Base-by-base conservation (phyloP, 805 yeast genomes). In the Metschnikowia rubicola region DNA sequence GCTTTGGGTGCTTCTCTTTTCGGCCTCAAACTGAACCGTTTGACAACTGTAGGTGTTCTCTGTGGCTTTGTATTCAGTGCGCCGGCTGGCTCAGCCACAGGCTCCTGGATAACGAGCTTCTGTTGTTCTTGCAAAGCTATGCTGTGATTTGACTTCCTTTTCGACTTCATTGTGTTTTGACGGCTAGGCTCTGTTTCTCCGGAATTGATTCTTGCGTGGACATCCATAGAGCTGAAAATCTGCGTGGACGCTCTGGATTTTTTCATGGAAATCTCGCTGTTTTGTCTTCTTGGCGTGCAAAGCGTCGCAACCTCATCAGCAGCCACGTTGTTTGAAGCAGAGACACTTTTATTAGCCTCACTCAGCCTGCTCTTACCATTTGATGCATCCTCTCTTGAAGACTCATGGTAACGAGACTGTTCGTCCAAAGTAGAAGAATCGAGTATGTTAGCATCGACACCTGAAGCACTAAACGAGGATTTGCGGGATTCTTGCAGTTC, bases 1-100 rank as follows among this genome's bases (percentile, higher is more conserved):
- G 70, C 62, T 43, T 57, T 62, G 7, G 77, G 77, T 2, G 76
- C 75, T 21, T 53, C 62, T 42, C 75, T 53, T 53, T 64, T 67
- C 1, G 76, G 75, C 45, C 60, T 66, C 53, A 70, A 62, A 32
- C 71, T 64, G 37, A 63, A 50, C 41, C 61, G 55, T 37, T 66
- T 60, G 42, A 63, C 55, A 7, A 44, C 13, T 3, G 37, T 37
- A 8, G 36, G 9, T 12, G 43, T 17, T n/a, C 33, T 28, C 19
- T 6, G 37, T 2, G 29, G 35, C 33, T 21, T 11, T 2, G 28
- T 30, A 5, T 11, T 32, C 34, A n/a, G n/a, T 19, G 15, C 13
- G 15, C 30, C 31, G n/a, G 35, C 13, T 12, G 15, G 12, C 9
- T 21, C 8, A 21, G 15, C 12, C 4, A 11, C 11, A 8, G 28